Conservation (phyloP, 73 alveolate species). For the Stentor coeruleus region DNA sequence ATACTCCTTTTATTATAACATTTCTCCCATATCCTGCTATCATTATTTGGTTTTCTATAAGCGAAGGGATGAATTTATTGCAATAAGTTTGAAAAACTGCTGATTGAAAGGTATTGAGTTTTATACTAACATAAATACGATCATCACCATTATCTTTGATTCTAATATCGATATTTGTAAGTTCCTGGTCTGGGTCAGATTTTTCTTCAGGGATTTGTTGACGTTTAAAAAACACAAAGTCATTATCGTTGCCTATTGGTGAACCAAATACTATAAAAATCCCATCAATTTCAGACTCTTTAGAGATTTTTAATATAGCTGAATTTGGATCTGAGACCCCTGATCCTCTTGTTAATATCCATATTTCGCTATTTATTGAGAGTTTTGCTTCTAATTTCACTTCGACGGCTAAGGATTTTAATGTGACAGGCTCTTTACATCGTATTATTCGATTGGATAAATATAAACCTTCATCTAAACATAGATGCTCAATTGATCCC, state of each 20-base stretch:
- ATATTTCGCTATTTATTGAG: background rate
- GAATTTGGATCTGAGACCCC: conserved; percentile 19
- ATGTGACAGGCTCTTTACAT: background rate
- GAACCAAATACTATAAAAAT: conserved; percentile 15
- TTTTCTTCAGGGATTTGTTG: conserved; percentile 26
- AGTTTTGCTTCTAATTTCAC: background rate
- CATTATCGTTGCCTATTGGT: conserved; percentile 2
- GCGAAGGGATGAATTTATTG: conserved; percentile 13
- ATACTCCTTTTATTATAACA: background rate
- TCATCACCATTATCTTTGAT: conserved; percentile 28
- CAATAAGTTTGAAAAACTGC: background rate
- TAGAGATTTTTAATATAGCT: conserved; percentile 2
- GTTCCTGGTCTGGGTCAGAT: background rate
- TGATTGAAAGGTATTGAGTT: background rate
- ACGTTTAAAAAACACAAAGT: conserved; percentile 17
- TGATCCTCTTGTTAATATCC: conserved; percentile 9
- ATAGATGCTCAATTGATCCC: background rate
- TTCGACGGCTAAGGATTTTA: background rate
- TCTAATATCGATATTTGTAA: background rate
- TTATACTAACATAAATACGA: background rate
- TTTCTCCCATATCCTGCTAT: background rate
- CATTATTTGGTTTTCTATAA: background rate
- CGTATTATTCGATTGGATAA: background rate
- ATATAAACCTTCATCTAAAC: background rate
- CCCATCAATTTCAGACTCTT: conserved; percentile 12